A percentile compares a stretch with the other conserved stretches of the same genome.
phyloP scores from a whole-genome alignment of 163 green algal species.

The Scenedesmus sp. region DNA sequence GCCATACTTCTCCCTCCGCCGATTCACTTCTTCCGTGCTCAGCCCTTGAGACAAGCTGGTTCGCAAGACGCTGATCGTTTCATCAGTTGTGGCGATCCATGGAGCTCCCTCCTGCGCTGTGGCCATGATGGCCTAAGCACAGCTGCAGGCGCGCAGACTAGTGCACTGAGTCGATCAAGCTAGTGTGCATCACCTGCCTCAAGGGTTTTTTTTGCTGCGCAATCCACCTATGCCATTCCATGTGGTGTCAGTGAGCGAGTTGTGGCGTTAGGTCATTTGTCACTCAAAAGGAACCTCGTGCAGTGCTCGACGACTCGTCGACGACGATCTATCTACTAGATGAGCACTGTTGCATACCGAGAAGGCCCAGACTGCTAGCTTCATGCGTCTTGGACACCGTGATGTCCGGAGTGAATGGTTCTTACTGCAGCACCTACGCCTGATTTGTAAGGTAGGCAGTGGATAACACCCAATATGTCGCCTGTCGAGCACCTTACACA shows the following conservation, averaged over 20 bases:
- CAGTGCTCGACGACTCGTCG: not conserved
- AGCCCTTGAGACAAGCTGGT: conserved; percentile 66
- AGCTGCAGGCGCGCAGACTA: not conserved
- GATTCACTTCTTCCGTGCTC: conserved; percentile 71
- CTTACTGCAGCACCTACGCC: not conserved
- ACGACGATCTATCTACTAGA: not conserved
- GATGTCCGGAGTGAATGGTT: not conserved
- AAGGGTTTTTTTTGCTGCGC: not conserved
- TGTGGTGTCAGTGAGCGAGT: not conserved
- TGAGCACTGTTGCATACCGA: not conserved
- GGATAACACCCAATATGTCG: not conserved
- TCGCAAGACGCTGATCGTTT: not conserved
- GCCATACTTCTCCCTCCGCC: conserved; percentile 70
- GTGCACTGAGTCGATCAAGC: not conserved
- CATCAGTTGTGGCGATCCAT: conserved; percentile 3
- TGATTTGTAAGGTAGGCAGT: not conserved
- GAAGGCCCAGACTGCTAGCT: not conserved
- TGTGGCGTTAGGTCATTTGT: not conserved
- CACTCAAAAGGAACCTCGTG: not conserved
- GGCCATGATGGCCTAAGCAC: not conserved
- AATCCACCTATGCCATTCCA: not conserved
- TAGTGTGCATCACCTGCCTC: not conserved
- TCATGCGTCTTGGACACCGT: not conserved
- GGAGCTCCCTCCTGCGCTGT: not conserved
- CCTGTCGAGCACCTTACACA: not conserved